Evolutionary conservation across 352 stramenopile species (phyloP).

Genomic region (Peronospora farinosa): DNA sequence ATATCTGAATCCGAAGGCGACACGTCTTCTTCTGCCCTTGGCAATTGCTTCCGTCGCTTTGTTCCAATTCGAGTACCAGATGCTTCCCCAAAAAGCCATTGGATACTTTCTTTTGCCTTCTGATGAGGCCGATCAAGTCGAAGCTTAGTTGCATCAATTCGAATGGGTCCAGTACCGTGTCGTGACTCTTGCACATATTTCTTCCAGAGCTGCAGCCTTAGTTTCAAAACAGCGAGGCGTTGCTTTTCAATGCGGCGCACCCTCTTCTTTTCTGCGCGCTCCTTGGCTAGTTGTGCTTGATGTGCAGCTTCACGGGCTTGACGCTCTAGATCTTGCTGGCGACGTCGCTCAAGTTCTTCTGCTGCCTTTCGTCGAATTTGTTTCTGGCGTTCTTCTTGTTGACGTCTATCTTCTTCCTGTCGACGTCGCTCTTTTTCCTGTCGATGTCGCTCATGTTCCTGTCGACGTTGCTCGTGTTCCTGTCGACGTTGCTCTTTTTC

Average conservation of each 20-base stretch:
- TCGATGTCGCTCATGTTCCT: slow-evolving; percentile 36
- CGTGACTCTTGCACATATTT: slow-evolving; percentile 57
- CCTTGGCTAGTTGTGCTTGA: slow-evolving; percentile 41
- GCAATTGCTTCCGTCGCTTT: slow-evolving; percentile 24
- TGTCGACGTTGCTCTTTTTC: too few species aligned
- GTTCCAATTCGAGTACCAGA: slow-evolving; percentile 17
- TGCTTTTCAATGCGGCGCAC: slow-evolving; percentile 39
- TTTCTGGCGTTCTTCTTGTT: slow-evolving; percentile 34
- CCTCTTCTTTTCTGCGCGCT: slow-evolving; percentile 33
- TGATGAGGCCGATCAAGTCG: slow-evolving; percentile 27
- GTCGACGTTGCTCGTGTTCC: too few species aligned
- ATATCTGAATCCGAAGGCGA: slow-evolving; percentile 16
- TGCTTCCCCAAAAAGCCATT: slow-evolving; percentile 37
- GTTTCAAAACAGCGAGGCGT: slow-evolving; percentile 40
- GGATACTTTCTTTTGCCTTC: slow-evolving; percentile 40
- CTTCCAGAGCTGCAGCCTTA: slow-evolving; percentile 58
- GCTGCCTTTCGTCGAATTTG: slow-evolving; percentile 30
- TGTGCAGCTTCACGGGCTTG: slow-evolving; percentile 35
- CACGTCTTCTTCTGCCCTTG: slow-evolving; percentile 2
- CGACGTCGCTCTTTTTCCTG: slow-evolving; percentile 29
- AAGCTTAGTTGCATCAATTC: slow-evolving; percentile 36
- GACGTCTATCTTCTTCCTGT: slow-evolving; percentile 28
- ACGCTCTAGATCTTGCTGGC: slow-evolving; percentile 38
- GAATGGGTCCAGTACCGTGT: slow-evolving; percentile 31
- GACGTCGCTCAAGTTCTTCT: slow-evolving; percentile 37